Evolutionary conservation across 1,139 yeast species (phyloP), one percentile per base, ranked within the genome.

Genomic region (Magnusiomyces paraingens): DNA sequence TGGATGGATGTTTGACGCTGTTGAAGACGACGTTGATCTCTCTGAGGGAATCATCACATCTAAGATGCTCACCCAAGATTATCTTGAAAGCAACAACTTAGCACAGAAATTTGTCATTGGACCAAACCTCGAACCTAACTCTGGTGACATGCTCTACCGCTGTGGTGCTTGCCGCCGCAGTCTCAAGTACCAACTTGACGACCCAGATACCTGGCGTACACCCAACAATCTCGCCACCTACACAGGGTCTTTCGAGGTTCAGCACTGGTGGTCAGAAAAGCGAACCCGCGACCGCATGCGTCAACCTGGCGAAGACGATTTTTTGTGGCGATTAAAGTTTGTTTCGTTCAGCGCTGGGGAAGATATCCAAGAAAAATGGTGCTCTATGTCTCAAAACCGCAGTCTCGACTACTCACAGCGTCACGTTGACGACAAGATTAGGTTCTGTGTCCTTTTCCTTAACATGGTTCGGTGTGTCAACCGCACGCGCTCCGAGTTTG

Each of bases 1-100:
- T 29, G 47, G 47, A 12, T 44, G 47, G 47, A 12, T 26, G 8
- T 44, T 26, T 44, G 47, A 44, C 14, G 47, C 29, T 8, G 21
- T 44, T 12, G 18, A 26, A 22, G 26, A 26, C 12, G 40, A 36
- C 17, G 4, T 36, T 14, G 40, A 36, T 14, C 40, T 36, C 40
- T 36, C 10, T 36, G 17, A n/a, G 12, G n/a, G 17, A 11, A 36
- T 36, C 17, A n/a, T 36, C 17, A 36, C 40, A 4, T 14, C 40
- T 4, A 36, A 36, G 17, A 36, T 36, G 40, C 40, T 36, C 5
- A 36, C 40, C 17, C 17, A 36, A 14, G 40, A 36, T 14, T 36
- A 36, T 11, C n/a, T 36, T 11, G 17, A 36, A 36, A 4, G n/a
- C 12, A 36, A 36, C n/a, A n/a, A n/a, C 17, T n/a, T 36, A n/a